These are phyloP conservation scores for Chalciporus pseudorubinellus DNA, from an alignment of 768 basidiomycete species.

Conservation along the genomic window DNA sequence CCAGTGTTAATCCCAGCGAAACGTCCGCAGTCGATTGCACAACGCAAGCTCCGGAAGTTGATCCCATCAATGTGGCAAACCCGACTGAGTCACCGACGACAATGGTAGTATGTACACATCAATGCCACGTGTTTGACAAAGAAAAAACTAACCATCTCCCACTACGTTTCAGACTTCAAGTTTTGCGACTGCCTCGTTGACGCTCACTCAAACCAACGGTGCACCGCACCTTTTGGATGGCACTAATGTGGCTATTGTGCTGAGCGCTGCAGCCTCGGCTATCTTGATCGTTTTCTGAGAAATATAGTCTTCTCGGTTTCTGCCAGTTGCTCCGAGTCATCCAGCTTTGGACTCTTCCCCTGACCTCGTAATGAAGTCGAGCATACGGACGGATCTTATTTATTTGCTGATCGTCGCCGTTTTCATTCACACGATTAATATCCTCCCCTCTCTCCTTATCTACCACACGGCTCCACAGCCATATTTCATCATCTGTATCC, in stretches of 20 bases:
- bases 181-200: background rate
- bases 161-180: background rate
- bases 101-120: too few relatives aligned
- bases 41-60: background rate
- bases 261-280: slow-evolving; percentile 3
- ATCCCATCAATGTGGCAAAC: background rate
- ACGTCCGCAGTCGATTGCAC: background rate
- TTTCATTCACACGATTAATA: background rate
- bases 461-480: background rate
- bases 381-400: background rate
- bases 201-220: slow-evolving; percentile 8
- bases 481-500: background rate
- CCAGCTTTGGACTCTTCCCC: background rate
- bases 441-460: background rate
- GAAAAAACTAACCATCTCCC: background rate
- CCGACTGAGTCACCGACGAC: too few relatives aligned
- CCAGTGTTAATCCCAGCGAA: background rate
- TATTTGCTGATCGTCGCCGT: background rate
- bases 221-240: slow-evolving; percentile 11
- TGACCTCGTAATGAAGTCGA: background rate
- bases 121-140: background rate
- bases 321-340: too few relatives aligned
- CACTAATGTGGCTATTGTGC: slow-evolving; percentile 1
- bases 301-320: background rate
- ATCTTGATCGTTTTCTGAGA: background rate